These are phyloP conservation scores for Xanthoconium stramineum DNA, from an alignment of 768 basidiomycete species.

Conservation along the genomic window DNA sequence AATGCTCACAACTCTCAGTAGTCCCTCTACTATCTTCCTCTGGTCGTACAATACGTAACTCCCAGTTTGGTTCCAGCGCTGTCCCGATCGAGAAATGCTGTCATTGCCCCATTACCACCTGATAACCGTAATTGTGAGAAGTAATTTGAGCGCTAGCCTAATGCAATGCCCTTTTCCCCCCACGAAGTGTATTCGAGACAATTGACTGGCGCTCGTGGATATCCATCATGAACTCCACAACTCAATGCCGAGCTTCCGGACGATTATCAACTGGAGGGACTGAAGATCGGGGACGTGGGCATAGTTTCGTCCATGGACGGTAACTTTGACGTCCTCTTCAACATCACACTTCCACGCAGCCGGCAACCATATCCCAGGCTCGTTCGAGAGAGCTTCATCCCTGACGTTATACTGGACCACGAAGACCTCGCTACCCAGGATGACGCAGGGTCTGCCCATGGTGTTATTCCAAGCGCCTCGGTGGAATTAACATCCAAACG, in stretches of 20 bases:
- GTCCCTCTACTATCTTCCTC: too few relatives aligned
- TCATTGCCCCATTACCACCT: too few relatives aligned
- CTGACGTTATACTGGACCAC: background rate
- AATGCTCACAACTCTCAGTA: too few relatives aligned
- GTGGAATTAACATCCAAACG: background rate
- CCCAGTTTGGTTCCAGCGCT: too few relatives aligned
- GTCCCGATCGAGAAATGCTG: too few relatives aligned
- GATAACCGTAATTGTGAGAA: too few relatives aligned
- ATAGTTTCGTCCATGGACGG: background rate
- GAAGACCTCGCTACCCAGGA: background rate
- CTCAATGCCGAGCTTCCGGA: background rate
- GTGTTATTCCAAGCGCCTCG: background rate
- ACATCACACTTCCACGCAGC: background rate
- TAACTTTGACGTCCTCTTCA: background rate
- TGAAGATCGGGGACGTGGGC: background rate
- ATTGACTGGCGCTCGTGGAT: background rate
- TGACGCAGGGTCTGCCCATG: background rate
- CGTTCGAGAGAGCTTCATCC: background rate
- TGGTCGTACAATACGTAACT: too few relatives aligned
- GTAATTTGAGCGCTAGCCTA: too few relatives aligned
- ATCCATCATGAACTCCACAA: background rate
- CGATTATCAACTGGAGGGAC: background rate
- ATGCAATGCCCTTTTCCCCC: background rate
- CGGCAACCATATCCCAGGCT: background rate
- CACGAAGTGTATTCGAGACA: background rate